Conservation (phyloP, 1,284 basidiomycete species). For the Apiotrichum domesticum region DNA sequence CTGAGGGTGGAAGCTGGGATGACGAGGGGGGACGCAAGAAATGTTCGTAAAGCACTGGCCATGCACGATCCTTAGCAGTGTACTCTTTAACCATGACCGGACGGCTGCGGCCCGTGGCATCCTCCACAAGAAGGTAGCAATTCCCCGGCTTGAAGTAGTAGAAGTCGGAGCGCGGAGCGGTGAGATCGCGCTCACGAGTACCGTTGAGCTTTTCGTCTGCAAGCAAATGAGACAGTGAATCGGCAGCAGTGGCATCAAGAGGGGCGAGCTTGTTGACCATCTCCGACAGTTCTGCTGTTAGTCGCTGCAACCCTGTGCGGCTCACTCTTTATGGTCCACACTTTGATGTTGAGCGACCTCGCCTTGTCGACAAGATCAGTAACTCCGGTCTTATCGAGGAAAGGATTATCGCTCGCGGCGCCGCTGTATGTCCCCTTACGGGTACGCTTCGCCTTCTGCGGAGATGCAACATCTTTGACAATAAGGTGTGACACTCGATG, state of each 20-base stretch:
- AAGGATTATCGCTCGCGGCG: conserved; percentile 34
- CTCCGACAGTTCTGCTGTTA: conserved; percentile 28
- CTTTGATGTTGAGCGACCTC: conserved; percentile 70
- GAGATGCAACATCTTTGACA: conserved; percentile 27
- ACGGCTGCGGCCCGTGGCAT: conserved; percentile 66
- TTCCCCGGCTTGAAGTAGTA: conserved; percentile 77
- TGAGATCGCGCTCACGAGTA: conserved; percentile 81
- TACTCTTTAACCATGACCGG: conserved; percentile 55
- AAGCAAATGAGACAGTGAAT: conserved; percentile 57
- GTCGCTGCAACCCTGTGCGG: conserved; percentile 27
- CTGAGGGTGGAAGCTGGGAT: conserved; percentile 19
- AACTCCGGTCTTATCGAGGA: conserved; percentile 45
- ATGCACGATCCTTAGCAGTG: conserved; percentile 48
- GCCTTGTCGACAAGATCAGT: conserved; percentile 68
- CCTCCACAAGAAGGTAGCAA: conserved; percentile 84
- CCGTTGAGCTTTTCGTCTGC: conserved; percentile 84
- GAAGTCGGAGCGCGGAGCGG: conserved; percentile 77
- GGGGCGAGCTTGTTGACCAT: conserved; percentile 49
- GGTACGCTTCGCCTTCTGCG: conserved; percentile 50
- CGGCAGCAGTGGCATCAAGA: conserved; percentile 31
- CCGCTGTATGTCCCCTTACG: conserved; percentile 9
- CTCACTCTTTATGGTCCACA: conserved; percentile 77
- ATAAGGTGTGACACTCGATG: conserved; percentile 80
- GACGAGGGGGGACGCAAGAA: conserved; percentile 39
- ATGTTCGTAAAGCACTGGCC: conserved; percentile 51